Percentiles rank a stretch among this genome's conserved stretches.
phyloP scores from a whole-genome alignment of 352 stramenopile species.

The Sclerospora graminicola region DNA sequence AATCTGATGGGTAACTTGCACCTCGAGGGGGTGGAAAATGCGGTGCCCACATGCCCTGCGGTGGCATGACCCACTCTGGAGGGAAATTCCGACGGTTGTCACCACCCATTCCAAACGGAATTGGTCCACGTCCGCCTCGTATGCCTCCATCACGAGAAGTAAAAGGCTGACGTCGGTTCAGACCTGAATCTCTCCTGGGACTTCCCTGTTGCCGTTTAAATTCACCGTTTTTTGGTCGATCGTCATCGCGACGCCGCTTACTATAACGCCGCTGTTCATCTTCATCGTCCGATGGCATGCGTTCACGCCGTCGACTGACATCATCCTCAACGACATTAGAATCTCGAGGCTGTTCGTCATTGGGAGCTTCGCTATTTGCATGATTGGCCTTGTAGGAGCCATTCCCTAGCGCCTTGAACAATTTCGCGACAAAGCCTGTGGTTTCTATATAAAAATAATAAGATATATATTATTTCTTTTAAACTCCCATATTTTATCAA shows the following conservation, averaged over 20 bases:
- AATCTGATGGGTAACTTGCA: slow-evolving; percentile 36
- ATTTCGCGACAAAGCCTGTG: slow-evolving; percentile 46
- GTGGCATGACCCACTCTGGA: slow-evolving; percentile 60
- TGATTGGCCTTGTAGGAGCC: slow-evolving; percentile 41
- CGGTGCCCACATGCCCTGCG: slow-evolving; percentile 56
- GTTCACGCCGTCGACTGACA: slow-evolving; percentile 23
- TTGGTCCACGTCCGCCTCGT: slow-evolving; percentile 16
- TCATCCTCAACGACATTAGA: slow-evolving; percentile 15
- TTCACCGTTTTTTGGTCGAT: slow-evolving; percentile 24
- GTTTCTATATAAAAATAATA: slow-evolving; percentile 39
- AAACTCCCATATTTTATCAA: background rate
- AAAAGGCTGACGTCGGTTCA: slow-evolving; percentile 17
- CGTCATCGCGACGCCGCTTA: slow-evolving; percentile 56
- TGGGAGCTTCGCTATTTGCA: slow-evolving; percentile 2
- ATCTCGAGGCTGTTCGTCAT: slow-evolving; percentile 7
- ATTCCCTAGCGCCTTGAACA: slow-evolving; percentile 58
- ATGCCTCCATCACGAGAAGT: slow-evolving; percentile 17
- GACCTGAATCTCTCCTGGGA: slow-evolving; percentile 19
- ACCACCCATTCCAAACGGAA: slow-evolving; percentile 22
- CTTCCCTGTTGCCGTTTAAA: slow-evolving; percentile 25
- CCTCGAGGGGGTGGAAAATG: slow-evolving; percentile 34
- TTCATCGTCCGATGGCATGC: slow-evolving; percentile 37
- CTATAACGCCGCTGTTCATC: slow-evolving; percentile 39
- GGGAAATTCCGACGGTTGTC: slow-evolving; percentile 51
- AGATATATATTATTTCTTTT: background rate